These are phyloP conservation scores for Delonix regia DNA, from an alignment of 306 rosid species.

Conservation along the genomic window DNA sequence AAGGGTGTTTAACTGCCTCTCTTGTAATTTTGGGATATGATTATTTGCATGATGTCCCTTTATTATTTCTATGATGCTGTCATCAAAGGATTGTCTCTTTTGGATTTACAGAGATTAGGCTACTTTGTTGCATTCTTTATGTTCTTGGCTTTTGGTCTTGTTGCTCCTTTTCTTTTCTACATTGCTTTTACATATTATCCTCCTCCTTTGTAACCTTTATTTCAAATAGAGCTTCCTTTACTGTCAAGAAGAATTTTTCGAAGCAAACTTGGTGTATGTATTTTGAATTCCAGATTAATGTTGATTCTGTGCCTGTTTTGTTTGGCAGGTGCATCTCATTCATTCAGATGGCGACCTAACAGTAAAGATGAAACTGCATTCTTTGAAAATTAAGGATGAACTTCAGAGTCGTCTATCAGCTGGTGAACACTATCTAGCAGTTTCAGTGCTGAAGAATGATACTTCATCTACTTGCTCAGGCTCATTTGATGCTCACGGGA, in stretches of 20 bases:
- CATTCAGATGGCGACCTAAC: conserved; percentile 68
- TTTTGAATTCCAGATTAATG: not conserved
- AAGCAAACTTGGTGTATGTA: not conserved
- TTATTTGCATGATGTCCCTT: too few relatives aligned
- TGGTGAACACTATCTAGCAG: conserved; percentile 77
- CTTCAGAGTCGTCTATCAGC: conserved; percentile 74
- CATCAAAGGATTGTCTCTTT: not conserved
- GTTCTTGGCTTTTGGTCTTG: not conserved
- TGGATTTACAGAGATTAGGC: not conserved
- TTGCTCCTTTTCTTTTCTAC: not conserved
- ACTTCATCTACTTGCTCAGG: conserved; percentile 44
- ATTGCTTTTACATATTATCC: not conserved
- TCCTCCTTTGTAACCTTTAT: too few relatives aligned
- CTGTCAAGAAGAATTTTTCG: not conserved
- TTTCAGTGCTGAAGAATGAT: conserved; percentile 74
- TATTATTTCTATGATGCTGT: not conserved
- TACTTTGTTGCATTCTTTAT: not conserved
- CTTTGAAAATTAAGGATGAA: conserved; percentile 86
- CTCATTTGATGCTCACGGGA: conserved; percentile 49
- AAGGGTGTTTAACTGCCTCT: not conserved
- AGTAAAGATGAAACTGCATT: conserved; percentile 81
- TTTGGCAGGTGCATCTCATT: conserved; percentile 69
- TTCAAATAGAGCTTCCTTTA: not conserved
- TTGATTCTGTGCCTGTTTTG: conserved; percentile 25
- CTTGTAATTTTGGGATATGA: not conserved